Base-by-base conservation (phyloP, 2,329 filamentous ascomycete genomes). In the Xenosphaeropsis pyriputrescens region DNA sequence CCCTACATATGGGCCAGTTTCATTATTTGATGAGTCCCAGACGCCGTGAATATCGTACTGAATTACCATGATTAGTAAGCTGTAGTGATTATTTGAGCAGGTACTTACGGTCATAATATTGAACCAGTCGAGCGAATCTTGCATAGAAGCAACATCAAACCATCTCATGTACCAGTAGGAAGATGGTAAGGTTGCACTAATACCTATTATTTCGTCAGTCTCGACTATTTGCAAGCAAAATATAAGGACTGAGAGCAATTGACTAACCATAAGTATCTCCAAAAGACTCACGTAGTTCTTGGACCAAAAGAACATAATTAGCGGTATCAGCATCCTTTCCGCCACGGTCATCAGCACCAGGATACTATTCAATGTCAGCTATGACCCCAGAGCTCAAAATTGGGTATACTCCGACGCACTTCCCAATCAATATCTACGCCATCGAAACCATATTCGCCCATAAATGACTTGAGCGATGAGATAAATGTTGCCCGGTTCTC, bases 341-440 rank as follows among this genome's bases (percentile, higher is more conserved):
- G 4, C 49, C 47, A 4, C 59, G 53, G 30, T 60, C 57, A 14
- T 55, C 50, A 5, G 61, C 59, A 1, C 37, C 45, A 1, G 48
- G 50, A 31, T 57, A 52, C 34, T 58, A 19, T 19, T 19, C 18
- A 19, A 19, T 19, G 18, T 19, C 18, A 19, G 18, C 18, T 19
- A 19, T 19, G 8, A 8, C 18, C 18, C 18, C 18, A 8, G 18
- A 8, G 8, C 5, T 8, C 18, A 5, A 19, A 19, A 19, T 19
- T 19, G 8, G 5, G 8, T 19, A 19, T 19, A 19, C 8, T 19
- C 8, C 8, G 18, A 19, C 18, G 18, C 18, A 19, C 18, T 19
- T 60, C 57, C 64, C 63, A 68, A 43, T 68, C 60, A 14, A 68
- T 45, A 36, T 68, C 63, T 2, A 65, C 50, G 3, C 62, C 63